Evolutionary conservation across 2,329 filamentous ascomycete genomes (phyloP).

Genomic region (Emmonsiellopsis sp.): DNA sequence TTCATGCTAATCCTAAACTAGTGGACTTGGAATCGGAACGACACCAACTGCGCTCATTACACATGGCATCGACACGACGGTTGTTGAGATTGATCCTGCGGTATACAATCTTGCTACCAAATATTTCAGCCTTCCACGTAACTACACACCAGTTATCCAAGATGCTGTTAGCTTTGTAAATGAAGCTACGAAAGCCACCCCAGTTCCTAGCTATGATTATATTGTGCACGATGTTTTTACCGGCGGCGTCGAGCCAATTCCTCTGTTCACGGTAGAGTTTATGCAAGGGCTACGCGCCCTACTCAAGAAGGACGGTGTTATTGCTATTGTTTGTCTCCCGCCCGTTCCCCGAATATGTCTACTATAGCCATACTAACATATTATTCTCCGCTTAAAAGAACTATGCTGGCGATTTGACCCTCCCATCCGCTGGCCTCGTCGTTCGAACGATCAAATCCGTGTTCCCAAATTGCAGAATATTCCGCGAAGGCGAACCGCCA

Average conservation of each 20-base stretch:
- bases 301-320: constrained; percentile 67
- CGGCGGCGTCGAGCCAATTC: constrained; percentile 81
- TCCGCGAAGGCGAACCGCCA: constrained; percentile 61
- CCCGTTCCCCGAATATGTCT: background rate
- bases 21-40: constrained; percentile 85
- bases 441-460: constrained; percentile 72
- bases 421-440: constrained; percentile 67
- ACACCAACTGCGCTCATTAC: constrained; percentile 76
- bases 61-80: constrained; percentile 85
- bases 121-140: constrained; percentile 70
- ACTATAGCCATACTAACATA: background rate
- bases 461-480: constrained; percentile 86
- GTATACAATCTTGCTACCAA: constrained; percentile 74
- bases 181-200: constrained; percentile 40
- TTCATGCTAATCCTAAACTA: constrained; percentile 27
- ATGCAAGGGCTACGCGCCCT: constrained; percentile 60
- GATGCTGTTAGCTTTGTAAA: constrained; percentile 68
- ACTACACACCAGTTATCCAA: constrained; percentile 70
- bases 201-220: constrained; percentile 61
- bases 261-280: constrained; percentile 82
- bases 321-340: constrained; percentile 64
- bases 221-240: constrained; percentile 98
- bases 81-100: constrained; percentile 87
- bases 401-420: constrained; percentile 79
- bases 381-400: constrained; percentile 48